These are phyloP conservation scores for Hypoxylon sp. DNA, from an alignment of 2,329 filamentous ascomycete genomes.

Conservation along the genomic window DNA sequence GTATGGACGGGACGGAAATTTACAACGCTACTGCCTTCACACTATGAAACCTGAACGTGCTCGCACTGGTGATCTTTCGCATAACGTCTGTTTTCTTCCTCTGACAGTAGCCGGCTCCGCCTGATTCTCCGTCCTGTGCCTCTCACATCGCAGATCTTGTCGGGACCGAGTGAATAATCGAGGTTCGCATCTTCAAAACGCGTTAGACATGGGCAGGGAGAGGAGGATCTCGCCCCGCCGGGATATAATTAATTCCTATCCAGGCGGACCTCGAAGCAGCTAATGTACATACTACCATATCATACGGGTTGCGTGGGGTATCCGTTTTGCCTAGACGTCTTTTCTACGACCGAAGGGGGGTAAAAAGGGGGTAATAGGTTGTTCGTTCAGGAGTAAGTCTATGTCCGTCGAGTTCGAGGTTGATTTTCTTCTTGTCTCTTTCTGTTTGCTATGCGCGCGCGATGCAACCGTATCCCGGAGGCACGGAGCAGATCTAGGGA, in stretches of 20 bases:
- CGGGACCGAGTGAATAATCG: slow-evolving; percentile 31
- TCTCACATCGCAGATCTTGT: neutral
- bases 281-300: slow-evolving; percentile 13
- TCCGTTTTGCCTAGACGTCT: slow-evolving; percentile 20
- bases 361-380: too few species aligned
- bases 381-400: slow-evolving; percentile 13
- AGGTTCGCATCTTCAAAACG: slow-evolving; percentile 19
- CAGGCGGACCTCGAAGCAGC: slow-evolving; percentile 9
- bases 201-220: slow-evolving; percentile 17
- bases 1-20: slow-evolving; percentile 21
- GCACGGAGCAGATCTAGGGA: slow-evolving; percentile 3
- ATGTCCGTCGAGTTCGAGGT: slow-evolving; percentile 8
- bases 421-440: too few species aligned
- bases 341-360: slow-evolving; percentile 20
- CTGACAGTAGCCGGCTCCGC: neutral
- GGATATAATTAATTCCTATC: slow-evolving; percentile 10
- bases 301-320: slow-evolving; percentile 22
- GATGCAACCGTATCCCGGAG: slow-evolving; percentile 17
- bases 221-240: slow-evolving; percentile 11
- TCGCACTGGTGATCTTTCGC: neutral
- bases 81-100: neutral
- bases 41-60: slow-evolving; percentile 3
- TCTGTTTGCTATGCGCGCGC: slow-evolving; percentile 6
- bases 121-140: neutral
- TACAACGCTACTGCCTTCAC: slow-evolving; percentile 4